phyloP scores from a whole-genome alignment of 805 yeast species.

The Kuraishia ogatae region DNA sequence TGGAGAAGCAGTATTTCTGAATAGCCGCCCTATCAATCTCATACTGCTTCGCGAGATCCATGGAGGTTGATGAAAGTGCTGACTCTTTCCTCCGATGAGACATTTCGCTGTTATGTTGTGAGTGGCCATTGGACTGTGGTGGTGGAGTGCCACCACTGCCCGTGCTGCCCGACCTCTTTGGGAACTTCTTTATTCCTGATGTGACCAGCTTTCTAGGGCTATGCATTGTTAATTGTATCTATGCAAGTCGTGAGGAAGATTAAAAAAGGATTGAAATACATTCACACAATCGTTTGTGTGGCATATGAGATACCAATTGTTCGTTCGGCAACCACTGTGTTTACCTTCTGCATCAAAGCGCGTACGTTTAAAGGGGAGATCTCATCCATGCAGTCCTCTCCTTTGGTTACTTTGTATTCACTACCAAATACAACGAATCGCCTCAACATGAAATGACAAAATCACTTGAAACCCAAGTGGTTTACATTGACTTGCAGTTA shows the following conservation, averaged over 20 bases:
- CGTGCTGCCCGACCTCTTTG: not conserved
- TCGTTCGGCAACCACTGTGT: too few species aligned
- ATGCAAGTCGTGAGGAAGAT: not conserved
- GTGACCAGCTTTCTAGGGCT: not conserved
- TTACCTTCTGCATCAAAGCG: too few species aligned
- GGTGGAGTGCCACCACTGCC: not conserved
- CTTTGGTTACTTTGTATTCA: too few species aligned
- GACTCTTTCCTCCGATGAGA: not conserved
- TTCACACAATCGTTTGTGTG: not conserved
- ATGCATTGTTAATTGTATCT: not conserved
- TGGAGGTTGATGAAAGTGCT: constrained; percentile 9
- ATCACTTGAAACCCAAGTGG: too few species aligned
- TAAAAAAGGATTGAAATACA: too few species aligned
- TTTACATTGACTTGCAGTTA: too few species aligned
- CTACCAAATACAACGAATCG: too few species aligned
- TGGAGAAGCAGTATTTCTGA: constrained; percentile 40
- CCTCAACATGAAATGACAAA: too few species aligned
- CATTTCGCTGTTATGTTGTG: not conserved
- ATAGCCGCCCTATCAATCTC: constrained; percentile 44
- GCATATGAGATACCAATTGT: not conserved
- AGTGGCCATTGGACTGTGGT: not conserved
- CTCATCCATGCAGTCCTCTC: too few species aligned
- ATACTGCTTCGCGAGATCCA: constrained; percentile 45
- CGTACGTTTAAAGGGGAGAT: too few species aligned
- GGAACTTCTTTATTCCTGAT: not conserved